Evolutionary conservation across 192 early-diverging fungal genomes (phyloP), one percentile per base, ranked within the genome.

Genomic region (Thamnidium elegans): DNA sequence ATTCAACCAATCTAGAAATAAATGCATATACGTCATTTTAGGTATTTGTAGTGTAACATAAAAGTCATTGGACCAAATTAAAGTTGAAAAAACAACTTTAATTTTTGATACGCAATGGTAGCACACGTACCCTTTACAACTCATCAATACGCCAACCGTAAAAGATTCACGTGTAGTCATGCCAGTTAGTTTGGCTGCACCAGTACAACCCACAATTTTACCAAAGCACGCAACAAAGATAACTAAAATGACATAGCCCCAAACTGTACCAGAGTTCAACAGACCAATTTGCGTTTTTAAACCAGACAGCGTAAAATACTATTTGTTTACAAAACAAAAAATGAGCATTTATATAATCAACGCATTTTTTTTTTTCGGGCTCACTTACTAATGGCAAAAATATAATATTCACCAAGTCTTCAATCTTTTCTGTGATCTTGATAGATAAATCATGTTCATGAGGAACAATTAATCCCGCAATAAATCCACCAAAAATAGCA

Each of bases 231-330:
- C 93, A 7, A 87, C 83, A 31, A 86, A 69, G 44, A 91, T 86
- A 1, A 91, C 83, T 15, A 98, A 73, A 50, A 95, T 43, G 11
- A 94, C 79, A 31, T 88, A 78, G 0, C 87, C 92, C 93, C 93
- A 95, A 0, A 88, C 81, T 8, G 55, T 59, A 32, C 84, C 88
- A 62, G 84, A 81, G 71, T 87, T 76, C 23, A 98, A 82, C 2
- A 87, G 69, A 42, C 84, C 87, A 23, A 97, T 80, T 66, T 92
- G 84, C 14, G 92, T 94, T 69, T 96, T 94, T 21, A 98, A 78
- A 23, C 96, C 96, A 3, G 94, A 95, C 17, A 94, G 79, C 0
- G 94, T 88, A 80, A 98, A 98, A 76, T 94, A 98, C 81, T 86
- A 61, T 26, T 26, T 26, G 26, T 26, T 26, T 26, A 17, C 3